Evolutionary conservation across 352 stramenopile genomes (phyloP), one percentile per base, ranked within the genome.

Genomic region (Blastocystis sp.): DNA sequence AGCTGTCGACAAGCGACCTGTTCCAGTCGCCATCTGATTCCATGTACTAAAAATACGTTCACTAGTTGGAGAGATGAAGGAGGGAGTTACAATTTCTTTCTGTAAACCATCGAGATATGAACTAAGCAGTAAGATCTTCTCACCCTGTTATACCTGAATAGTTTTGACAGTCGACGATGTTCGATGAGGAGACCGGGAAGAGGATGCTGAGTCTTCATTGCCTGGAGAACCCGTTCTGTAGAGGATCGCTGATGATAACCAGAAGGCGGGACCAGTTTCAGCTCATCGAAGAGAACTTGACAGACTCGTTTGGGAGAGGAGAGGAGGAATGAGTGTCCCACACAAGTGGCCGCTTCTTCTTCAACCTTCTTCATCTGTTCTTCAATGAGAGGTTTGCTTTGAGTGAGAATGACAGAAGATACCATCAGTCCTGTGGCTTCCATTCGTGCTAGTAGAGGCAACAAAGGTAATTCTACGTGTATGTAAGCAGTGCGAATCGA

Each of bases 11-110:
- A 90, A 69, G 19, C 87, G 54, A 6, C 87, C 87, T 19, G 87
- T 90, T 17, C 53, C 87, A n/a, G 87, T 90, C 37, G 42, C 64
- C 35, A 57, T 64, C 73, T 89, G 76, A 24, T 73, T 80, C 87
- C 75, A 70, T 15, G 53, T 68, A 13, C 56, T 19, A 59, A 59
- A 89, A 6, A 90, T 48, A 17, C 7, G 22, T 7, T 90, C 44
- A 22, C 2, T 11, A 3, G 17, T 15, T 19, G 33, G 51, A n/a
- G 27, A 27, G 27, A 3, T 11, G 48, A 64, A 81, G 7, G 42
- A 42, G 9, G 44, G 19, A 4, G 40, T 24, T 5, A 81, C 35
- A n/a, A 81, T 17, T 40, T 81, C 70, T n/a, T 81, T 81, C 27
- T 60, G 9, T n/a, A 81, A 24, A 27, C 70, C 70, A 30, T 81